Conservation (phyloP, 768 basidiomycete species). For the Rhodotorula paludigena region DNA sequence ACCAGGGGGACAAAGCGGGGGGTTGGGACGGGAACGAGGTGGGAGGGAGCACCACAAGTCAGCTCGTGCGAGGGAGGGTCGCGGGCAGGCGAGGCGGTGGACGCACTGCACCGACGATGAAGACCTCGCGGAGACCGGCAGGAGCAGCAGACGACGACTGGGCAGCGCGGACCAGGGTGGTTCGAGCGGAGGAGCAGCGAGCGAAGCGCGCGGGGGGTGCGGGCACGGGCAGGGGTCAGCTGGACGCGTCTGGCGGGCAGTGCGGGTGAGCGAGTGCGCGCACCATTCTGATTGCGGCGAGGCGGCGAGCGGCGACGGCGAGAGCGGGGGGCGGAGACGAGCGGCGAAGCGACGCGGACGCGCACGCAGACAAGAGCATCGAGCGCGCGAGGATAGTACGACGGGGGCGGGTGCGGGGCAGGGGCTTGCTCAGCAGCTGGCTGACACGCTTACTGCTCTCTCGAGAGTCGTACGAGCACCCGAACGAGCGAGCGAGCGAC, state of each 20-base stretch:
- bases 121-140: conserved; percentile 31
- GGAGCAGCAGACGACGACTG: conserved; percentile 27
- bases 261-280: not conserved
- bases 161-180: not conserved
- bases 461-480: not conserved
- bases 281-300: conserved; percentile 38
- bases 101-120: conserved; percentile 40
- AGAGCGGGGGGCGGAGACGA: not conserved
- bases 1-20: not conserved
- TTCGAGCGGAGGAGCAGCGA: conserved; percentile 1
- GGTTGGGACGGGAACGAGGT: not conserved
- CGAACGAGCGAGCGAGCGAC: not conserved
- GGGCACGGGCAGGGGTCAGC: not conserved
- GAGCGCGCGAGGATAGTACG: not conserved
- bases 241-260: not conserved
- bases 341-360: not conserved
- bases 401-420: not conserved
- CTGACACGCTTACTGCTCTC: not conserved
- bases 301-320: conserved; percentile 18
- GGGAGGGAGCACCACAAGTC: not conserved
- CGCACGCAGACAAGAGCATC: too few species aligned
- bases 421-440: not conserved
- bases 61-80: not conserved
- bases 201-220: not conserved
- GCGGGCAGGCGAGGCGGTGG: not conserved